Base-by-base conservation (phyloP, 2,329 filamentous ascomycete species). In the Fusarium newnesense region DNA sequence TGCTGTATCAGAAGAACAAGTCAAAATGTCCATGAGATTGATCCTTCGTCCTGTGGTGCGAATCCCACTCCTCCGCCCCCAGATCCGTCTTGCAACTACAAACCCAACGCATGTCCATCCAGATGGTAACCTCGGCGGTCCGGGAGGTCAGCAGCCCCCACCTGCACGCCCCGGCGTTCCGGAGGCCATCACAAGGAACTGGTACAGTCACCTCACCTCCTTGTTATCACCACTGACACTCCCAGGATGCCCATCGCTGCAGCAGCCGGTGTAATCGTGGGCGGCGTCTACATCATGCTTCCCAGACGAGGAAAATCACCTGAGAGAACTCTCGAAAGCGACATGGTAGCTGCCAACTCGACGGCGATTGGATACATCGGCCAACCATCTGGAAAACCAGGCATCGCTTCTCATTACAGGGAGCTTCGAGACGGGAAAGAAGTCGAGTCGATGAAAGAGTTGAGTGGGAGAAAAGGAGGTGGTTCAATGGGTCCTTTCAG, bases 141-240 rank as follows among this genome's bases (percentile, higher is more conserved):
- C 81, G 2, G 79, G 76, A n/a, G 81, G 80, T 39, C 81, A 82
- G n/a, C 64, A 78, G 62, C 73, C 76, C 6, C 67, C 72, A 2
- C 79, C 81, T 3, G 16, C 60, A 37, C 73, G 67, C 16, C 77
- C 80, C 1, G 78, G 77, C 12, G 80, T 78, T 7, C 71, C 77
- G 9, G 81, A 82, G 6, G 73, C 69, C 4, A 10, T 80, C 13
- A 76, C 76, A 47, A 75, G 78, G 9, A 82, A 82, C 56, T 82
- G 80, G 81, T 83, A 72, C 26, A 16, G 21, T 6, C 3, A 5
- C 3, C 9, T 18, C 30, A 1, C 21, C 6, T 28, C 10, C 50
- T 21, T 6, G 4, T 9, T 18, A 19, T 9, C 30, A 19, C 21
- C 21, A 5, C 30, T 50, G 1, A 50, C 30, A 10, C 21, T 10